Evolutionary conservation across 371 early-diverging fungal species (phyloP), one percentile per base, ranked within the genome.

Genomic region (Mucor mucedo): DNA sequence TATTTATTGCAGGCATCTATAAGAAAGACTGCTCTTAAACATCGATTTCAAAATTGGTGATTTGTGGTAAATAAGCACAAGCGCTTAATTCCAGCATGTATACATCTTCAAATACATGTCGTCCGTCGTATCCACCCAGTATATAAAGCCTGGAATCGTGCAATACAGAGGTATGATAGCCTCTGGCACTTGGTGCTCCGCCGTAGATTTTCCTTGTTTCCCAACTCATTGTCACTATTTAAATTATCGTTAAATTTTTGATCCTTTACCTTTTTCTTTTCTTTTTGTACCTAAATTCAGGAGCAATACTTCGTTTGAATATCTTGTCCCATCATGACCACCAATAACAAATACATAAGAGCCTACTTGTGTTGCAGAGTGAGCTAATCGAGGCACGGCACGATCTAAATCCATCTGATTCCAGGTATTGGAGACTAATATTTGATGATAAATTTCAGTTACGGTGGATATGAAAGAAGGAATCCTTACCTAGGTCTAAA

Each of bases 111-210:
- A 90, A 95, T 4, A 93, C 90, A 28, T 82, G 78, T 42, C 80
- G 80, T 9, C 95, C 95, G 66, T 95, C 91, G 66, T 91, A 95
- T 5, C 96, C 96, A 50, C 96, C 96, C 65, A 89, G 83, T 32
- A 93, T 62, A 69, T 88, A 92, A 48, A 95, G 56, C 28, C 95
- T 78, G n/a, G 89, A 88, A 69, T 95, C 96, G 64, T 88, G 80
- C 40, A 95, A 69, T 5, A 91, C 83, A 1, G 89, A 74, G 9
- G 95, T 86, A 70, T 95, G 95, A 70, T 95, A 95, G 10, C 95
- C 96, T 47, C 96, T 82, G 4, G 86, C 84, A 50, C 64, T 63
- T 38, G 91, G 94, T 29, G 85, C 78, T 27, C 68, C 64, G 2
- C 95, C 95, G 58, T 86, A 90, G 7, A 90, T 80, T 41, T 80